These are phyloP conservation scores for Diplocarpon mali DNA, from an alignment of 2,329 filamentous ascomycete species.

Conservation along the genomic window DNA sequence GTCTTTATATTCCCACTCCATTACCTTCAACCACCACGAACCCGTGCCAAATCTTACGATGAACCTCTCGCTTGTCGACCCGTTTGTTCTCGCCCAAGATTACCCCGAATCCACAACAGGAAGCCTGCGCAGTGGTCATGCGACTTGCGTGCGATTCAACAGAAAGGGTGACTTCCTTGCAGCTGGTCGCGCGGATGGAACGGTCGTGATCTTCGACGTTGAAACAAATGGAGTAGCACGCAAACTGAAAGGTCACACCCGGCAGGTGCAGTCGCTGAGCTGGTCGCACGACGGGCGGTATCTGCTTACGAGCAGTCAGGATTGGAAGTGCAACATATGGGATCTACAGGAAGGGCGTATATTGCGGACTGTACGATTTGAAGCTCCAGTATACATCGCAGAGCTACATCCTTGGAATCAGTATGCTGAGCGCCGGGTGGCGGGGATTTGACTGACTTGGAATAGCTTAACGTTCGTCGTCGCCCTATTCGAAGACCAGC, in stretches of 20 bases:
- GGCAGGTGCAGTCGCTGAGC: conserved; percentile 86
- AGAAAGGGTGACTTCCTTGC: conserved; percentile 90
- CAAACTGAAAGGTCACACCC: conserved; percentile 86
- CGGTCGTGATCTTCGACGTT: conserved; percentile 90
- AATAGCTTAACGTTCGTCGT: conserved; percentile 72
- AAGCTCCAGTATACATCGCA: conserved; percentile 88
- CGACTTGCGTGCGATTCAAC: conserved; percentile 71
- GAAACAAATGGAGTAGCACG: conserved; percentile 95
- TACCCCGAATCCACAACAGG: conserved; percentile 85
- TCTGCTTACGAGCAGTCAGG: conserved; percentile 83
- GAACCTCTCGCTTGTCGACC: conserved; percentile 64
- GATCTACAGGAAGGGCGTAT: conserved; percentile 65
- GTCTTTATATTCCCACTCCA: too few relatives aligned
- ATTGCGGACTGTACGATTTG: conserved; percentile 76
- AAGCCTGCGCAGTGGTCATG: conserved; percentile 64
- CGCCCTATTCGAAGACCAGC: conserved; percentile 87
- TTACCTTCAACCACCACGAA: too few relatives aligned
- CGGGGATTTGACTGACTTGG: not conserved
- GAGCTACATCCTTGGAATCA: conserved; percentile 88
- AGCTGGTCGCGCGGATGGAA: conserved; percentile 87
- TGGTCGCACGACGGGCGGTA: conserved; percentile 92
- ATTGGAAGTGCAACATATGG: conserved; percentile 96
- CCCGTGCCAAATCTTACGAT: conserved; percentile 30
- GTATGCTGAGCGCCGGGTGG: conserved; percentile 33
- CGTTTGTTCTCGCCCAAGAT: conserved; percentile 62